Conservation (phyloP, 1,139 yeast species). For the Geotrichum siamense region DNA sequence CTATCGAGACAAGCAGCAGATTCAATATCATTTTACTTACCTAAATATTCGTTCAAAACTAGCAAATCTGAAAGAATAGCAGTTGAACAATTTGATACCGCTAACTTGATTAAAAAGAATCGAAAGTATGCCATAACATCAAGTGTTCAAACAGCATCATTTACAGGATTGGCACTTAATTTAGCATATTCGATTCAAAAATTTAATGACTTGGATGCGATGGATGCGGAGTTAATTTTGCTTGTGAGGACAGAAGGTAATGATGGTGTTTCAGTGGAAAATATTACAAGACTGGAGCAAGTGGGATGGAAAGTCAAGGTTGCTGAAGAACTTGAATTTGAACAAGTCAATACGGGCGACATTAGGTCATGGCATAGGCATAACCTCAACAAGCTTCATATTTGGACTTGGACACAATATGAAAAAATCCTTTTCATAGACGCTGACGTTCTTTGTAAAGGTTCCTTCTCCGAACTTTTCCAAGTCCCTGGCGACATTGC, state of each 20-base stretch:
- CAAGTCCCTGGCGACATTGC: constrained; percentile 25
- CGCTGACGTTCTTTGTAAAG: constrained; percentile 27
- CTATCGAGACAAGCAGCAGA: constrained; percentile 5
- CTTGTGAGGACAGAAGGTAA: constrained; percentile 25
- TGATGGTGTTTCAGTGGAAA: constrained; percentile 24
- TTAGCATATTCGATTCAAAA: constrained; percentile 24
- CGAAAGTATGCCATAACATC: constrained; percentile 22
- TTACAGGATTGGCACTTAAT: constrained; percentile 23
- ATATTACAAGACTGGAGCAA: constrained; percentile 23
- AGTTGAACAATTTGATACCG: constrained; percentile 10
- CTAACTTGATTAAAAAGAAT: neutral
- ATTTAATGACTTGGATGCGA: constrained; percentile 24
- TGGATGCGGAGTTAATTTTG: constrained; percentile 25
- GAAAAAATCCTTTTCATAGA: constrained; percentile 26
- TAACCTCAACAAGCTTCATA: constrained; percentile 25
- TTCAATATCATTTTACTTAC: constrained; percentile 8
- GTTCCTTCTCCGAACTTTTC: constrained; percentile 23
- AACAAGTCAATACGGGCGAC: constrained; percentile 22
- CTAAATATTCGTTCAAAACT: constrained; percentile 8
- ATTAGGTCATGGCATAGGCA: constrained; percentile 25
- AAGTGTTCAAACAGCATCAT: constrained; percentile 24
- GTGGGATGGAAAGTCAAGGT: constrained; percentile 25
- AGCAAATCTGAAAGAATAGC: constrained; percentile 7
- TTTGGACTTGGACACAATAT: constrained; percentile 28
- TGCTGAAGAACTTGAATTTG: constrained; percentile 24